phyloP scores from a whole-genome alignment of 352 stramenopile species.

The Phytophthora citricola region DNA sequence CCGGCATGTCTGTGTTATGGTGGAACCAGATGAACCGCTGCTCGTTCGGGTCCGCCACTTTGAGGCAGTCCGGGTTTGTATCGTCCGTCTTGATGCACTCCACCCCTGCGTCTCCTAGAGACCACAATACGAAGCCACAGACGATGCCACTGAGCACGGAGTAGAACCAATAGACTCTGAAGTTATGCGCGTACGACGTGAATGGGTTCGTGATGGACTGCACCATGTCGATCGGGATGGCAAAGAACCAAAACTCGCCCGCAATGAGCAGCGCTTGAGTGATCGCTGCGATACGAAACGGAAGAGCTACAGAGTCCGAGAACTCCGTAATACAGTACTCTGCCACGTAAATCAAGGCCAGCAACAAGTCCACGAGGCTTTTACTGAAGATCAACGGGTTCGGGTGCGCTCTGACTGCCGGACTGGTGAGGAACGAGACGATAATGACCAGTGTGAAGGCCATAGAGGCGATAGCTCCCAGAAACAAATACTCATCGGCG shows the following conservation, averaged over 20 bases:
- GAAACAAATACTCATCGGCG: slow-evolving; percentile 71
- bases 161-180: slow-evolving; percentile 87
- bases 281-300: slow-evolving; percentile 69
- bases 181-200: slow-evolving; percentile 87
- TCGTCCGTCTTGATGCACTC: slow-evolving; percentile 24
- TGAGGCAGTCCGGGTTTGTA: slow-evolving; percentile 34
- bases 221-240: slow-evolving; percentile 89
- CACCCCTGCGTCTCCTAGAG: slow-evolving; percentile 51
- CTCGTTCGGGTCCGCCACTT: slow-evolving; percentile 27
- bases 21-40: slow-evolving; percentile 86
- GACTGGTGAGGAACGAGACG: slow-evolving; percentile 68
- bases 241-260: slow-evolving; percentile 92
- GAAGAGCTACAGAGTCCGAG: slow-evolving; percentile 52
- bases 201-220: slow-evolving; percentile 92
- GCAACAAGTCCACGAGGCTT: slow-evolving; percentile 79
- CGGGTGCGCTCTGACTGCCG: slow-evolving; percentile 65
- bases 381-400: slow-evolving; percentile 91
- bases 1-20: slow-evolving; percentile 77
- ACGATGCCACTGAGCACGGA: slow-evolving; percentile 73
- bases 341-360: slow-evolving; percentile 76
- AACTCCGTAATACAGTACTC: slow-evolving; percentile 82
- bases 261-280: slow-evolving; percentile 82
- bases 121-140: slow-evolving; percentile 72
- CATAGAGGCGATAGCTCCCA: slow-evolving; percentile 73
- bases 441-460: slow-evolving; percentile 81